Evolutionary conservation across 495 filamentous ascomycete genomes (phyloP), one percentile per base, ranked within the genome.

Genomic region (Xylaria longipes): DNA sequence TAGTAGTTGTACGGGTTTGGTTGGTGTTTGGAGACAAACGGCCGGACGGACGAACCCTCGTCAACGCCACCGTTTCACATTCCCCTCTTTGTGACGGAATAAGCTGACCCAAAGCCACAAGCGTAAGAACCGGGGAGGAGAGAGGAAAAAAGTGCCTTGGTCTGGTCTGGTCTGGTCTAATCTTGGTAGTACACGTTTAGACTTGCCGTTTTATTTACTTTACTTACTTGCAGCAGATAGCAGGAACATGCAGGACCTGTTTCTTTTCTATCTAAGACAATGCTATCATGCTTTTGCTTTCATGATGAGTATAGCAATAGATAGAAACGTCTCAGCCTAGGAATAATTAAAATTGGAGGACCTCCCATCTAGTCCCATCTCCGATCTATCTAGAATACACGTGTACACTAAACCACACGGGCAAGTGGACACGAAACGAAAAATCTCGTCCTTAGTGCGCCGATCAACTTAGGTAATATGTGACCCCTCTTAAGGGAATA

Each of bases 61-160:
- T 46, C 43, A 11, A 52, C 63, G 63, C 63, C 63, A 66, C 45
- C 37, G 63, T 66, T 66, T 66, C 63, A 66, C 11, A 33, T 66
- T 17, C 20, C 63, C 63, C 29, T 31, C 5, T 43, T 11, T 15
- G 7, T 67, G 35, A 56, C 20, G 35, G 43, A 41, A 63, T 63
- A 67, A 67, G 65, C 46, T 67, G 65, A 56, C 46, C 41, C 31
- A 15, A 56, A 43, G 48, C 65, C 48, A 67, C 33, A 56, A 17
- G 48, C 45, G 25, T 46, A 50, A 52, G 63, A 46, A 66, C 63
- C 31, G n/a, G 48, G 48, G 65, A 17, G 20, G 5, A 15, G 15
- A 27, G 58, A 25, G n/a, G 56, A 58, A 15, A 56, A 8, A 27
- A n/a, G n/a, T n/a, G 29, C 25, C 25, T 56, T 31, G 52, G 52